phyloP scores from a whole-genome alignment of 1,139 yeast genomes.

The Kazachstania sp. region DNA sequence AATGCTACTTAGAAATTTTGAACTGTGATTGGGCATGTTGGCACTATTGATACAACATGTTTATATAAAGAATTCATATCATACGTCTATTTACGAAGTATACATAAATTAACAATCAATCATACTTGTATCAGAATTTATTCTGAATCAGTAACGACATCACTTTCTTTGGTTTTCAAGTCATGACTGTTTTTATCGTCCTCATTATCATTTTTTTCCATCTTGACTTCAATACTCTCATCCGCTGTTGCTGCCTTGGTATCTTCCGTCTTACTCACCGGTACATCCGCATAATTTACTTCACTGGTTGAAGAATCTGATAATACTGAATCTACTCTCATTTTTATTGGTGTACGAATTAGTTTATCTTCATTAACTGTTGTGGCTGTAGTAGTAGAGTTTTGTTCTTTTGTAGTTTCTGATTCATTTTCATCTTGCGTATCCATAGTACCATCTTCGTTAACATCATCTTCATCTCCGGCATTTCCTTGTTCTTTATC shows the following conservation, averaged over 20 bases:
- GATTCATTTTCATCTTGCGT: not conserved
- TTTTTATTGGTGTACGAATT: not conserved
- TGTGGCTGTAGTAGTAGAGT: not conserved
- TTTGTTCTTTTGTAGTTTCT: not conserved
- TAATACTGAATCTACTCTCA: not conserved
- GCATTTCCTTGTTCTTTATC: constrained; percentile 11
- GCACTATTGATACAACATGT: too few species aligned
- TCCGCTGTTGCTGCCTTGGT: not conserved
- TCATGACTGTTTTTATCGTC: not conserved
- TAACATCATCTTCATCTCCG: constrained; percentile 13
- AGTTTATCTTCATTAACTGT: not conserved
- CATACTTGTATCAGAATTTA: too few species aligned
- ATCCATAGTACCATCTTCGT: constrained; percentile 8
- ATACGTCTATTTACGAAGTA: too few species aligned
- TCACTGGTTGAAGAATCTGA: not conserved
- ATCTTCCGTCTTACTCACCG: not conserved
- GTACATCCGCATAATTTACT: not conserved
- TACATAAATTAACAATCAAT: too few species aligned
- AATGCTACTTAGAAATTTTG: too few species aligned
- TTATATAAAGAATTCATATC: too few species aligned
- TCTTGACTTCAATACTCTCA: not conserved
- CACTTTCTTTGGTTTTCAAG: not conserved
- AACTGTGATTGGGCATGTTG: too few species aligned
- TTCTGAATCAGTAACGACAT: not conserved
- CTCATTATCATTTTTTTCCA: not conserved